Conservation (phyloP, 768 basidiomycete genomes). For the Trametes maxima region DNA sequence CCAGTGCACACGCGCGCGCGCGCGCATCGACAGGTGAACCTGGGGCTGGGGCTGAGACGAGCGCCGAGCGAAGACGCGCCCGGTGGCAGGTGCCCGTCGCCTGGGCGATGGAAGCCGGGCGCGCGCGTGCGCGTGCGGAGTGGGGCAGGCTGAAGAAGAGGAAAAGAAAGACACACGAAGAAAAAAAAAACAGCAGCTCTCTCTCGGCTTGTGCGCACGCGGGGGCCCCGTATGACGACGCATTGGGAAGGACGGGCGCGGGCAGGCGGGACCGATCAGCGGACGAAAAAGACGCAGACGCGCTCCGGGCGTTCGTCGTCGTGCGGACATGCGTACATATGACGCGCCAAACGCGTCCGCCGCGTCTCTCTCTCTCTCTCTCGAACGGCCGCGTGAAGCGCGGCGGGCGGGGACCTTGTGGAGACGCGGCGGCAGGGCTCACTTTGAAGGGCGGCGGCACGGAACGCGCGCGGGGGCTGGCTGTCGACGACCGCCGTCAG, state of each 20-base stretch:
- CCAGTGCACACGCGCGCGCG: too few species aligned
- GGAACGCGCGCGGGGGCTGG: too few species aligned
- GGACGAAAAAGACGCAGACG: too few species aligned
- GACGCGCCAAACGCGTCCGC: constrained; percentile 12
- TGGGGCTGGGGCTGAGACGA: background rate
- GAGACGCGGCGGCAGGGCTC: too few species aligned
- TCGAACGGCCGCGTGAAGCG: too few species aligned
- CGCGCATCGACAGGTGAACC: too few species aligned
- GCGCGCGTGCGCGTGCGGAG: background rate
- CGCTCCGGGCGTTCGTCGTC: background rate
- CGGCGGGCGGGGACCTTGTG: too few species aligned
- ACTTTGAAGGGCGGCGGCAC: too few species aligned
- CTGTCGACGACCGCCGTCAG: background rate
- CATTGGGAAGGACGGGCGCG: constrained; percentile 16
- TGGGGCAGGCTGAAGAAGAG: constrained; percentile 14
- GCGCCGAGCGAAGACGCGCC: constrained; percentile 1
- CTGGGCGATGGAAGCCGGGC: constrained; percentile 21
- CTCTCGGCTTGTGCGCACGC: constrained; percentile 16
- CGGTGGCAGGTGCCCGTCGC: constrained; percentile 24
- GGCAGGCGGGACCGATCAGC: constrained; percentile 22
- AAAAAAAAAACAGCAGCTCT: too few species aligned
- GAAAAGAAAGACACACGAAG: too few species aligned
- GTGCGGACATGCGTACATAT: background rate
- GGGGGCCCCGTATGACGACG: background rate
- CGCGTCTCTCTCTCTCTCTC: too few species aligned